Base-by-base conservation (phyloP, 352 stramenopile species). In the Blastocystis sp. region DNA sequence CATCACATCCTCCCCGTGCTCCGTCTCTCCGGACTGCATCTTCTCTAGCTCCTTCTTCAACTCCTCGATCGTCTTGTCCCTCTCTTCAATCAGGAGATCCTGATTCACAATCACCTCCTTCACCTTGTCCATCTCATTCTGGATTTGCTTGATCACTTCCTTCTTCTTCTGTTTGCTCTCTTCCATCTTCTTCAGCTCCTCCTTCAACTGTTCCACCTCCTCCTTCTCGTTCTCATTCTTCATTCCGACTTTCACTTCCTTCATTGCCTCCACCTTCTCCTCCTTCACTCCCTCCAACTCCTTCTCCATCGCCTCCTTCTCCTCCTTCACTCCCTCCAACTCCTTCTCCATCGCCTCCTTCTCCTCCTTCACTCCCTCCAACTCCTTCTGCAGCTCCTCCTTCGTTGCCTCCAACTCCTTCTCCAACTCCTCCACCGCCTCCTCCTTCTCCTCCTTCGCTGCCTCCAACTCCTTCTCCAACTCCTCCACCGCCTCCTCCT, bases 371-470 rank as follows among this genome's bases (percentile, higher is more conserved):
- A 34, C 28, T 34, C 28, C 28, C 28, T 34, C 28, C 14, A 17
- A n/a, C 60, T 65, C 21, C 24, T 24, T 19, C 7, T 10, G 4
- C 24, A 24, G 4, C 48, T 57, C 48, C 6, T 14, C 48, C 48
- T 57, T 14, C 48, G 6, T 57, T 14, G 6, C 48, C 48, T 84
- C 57, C 68, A n/a, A 57, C 21, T n/a, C 7, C 74, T 84, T 52
- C 9, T 69, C 38, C 19, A 57, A 69, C 40, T 57, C 60, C 17
- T 17, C 34, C 48, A 84, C 6, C n/a, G 28, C 4, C 9, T 45
- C 28, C 17, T 69, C 54, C 42, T 84, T n/a, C 28, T 84, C 74
- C 21, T 84, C 74, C 24, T 54, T 52, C 52, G 48, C 34, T 59
- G 68, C 38, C 40, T 84, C 57, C 68, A n/a, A 57, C 21, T n/a